Evolutionary conservation across 768 basidiomycete species (phyloP).

Genomic region (Lanmaoa rubissima): DNA sequence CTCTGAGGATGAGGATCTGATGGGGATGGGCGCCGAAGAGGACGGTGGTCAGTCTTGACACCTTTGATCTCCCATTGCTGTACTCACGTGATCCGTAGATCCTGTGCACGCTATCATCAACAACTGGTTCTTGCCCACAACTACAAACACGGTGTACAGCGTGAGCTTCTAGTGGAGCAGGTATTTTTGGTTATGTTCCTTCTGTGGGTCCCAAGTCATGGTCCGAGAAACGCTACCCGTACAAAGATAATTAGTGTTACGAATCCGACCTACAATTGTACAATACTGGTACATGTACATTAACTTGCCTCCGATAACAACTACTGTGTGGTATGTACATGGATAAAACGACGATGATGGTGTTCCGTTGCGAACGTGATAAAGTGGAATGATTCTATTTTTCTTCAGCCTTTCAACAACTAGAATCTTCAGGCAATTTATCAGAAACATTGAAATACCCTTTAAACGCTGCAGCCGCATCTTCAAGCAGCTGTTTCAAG

Average conservation of each 20-base stretch:
- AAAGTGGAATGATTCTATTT: background rate
- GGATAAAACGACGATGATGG: background rate
- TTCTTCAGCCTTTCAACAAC: background rate
- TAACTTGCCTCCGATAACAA: background rate
- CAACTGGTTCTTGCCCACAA: conserved; percentile 20
- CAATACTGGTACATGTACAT: background rate
- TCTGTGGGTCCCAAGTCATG: background rate
- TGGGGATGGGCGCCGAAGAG: conserved; percentile 1
- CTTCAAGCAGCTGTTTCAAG: conserved; percentile 9
- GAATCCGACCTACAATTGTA: background rate
- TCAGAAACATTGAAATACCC: conserved; percentile 4
- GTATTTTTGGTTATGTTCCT: background rate
- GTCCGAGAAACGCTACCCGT: background rate
- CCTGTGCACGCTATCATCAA: conserved; percentile 15
- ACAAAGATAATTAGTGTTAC: background rate
- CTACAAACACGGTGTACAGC: conserved; percentile 24
- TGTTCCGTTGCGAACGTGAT: background rate
- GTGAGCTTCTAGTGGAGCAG: conserved; percentile 22
- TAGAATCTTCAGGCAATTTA: background rate
- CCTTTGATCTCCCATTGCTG: background rate
- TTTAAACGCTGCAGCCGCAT: conserved; percentile 18
- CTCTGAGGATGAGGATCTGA: conserved; percentile 11
- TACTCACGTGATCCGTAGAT: conserved; percentile 14
- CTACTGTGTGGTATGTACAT: background rate
- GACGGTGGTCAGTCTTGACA: conserved; percentile 8